Evolutionary conservation across 768 basidiomycete species (phyloP).

Genomic region (Porphyrellus cyaneotinctus): DNA sequence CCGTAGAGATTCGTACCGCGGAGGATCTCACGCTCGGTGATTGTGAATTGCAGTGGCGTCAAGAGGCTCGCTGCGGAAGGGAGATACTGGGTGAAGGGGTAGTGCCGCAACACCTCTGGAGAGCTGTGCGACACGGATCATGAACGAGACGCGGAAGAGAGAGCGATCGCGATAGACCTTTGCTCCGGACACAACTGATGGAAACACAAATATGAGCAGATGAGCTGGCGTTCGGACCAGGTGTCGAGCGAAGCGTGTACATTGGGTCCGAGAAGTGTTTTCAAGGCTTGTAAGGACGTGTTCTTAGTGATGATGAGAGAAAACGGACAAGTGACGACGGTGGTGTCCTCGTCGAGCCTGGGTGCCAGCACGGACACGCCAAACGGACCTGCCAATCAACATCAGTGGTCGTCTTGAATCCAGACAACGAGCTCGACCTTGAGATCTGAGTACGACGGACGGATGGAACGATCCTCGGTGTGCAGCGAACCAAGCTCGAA

Average conservation of each 20-base stretch:
- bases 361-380: slow-evolving; percentile 53
- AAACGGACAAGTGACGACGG: slow-evolving; percentile 66
- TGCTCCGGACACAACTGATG: slow-evolving; percentile 51
- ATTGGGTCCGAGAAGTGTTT: slow-evolving; percentile 33
- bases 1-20: slow-evolving; percentile 78
- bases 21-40: slow-evolving; percentile 58
- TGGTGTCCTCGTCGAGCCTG: slow-evolving; percentile 46
- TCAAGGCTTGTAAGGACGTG: slow-evolving; percentile 42
- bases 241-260: slow-evolving; percentile 20
- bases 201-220: slow-evolving; percentile 61
- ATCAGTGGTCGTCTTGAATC: slow-evolving; percentile 4
- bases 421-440: slow-evolving; percentile 39
- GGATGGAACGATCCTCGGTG: slow-evolving; percentile 53
- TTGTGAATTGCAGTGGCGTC: slow-evolving; percentile 73
- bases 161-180: slow-evolving; percentile 26
- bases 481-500: slow-evolving; percentile 49
- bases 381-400: slow-evolving; percentile 30
- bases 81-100: slow-evolving; percentile 63
- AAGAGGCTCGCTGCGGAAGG: slow-evolving; percentile 53
- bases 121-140: slow-evolving; percentile 4
- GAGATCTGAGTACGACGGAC: slow-evolving; percentile 33
- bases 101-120: slow-evolving; percentile 33
- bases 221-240: slow-evolving; percentile 65
- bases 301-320: slow-evolving; percentile 58
- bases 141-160: slow-evolving; percentile 1